Conservation (phyloP, 2,329 filamentous ascomycete genomes). For the Aspergillus sclerotialis region DNA sequence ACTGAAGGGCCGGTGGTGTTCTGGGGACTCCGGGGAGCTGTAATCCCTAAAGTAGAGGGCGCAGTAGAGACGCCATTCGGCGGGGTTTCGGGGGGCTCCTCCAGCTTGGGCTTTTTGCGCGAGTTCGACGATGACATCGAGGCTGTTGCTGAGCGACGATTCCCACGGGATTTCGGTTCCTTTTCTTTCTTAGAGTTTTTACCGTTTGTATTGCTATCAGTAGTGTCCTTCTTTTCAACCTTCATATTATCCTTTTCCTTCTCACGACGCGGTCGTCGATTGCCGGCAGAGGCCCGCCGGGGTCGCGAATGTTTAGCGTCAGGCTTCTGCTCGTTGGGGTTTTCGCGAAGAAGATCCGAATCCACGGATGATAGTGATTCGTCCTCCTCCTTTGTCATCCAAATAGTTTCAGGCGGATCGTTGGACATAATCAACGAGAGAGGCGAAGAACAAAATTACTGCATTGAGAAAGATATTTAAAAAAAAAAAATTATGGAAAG, state of each 20-base stretch:
- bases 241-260: conserved; percentile 32
- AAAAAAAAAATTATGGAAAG: no score
- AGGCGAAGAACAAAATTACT: conserved; percentile 7
- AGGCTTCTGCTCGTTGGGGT: no score
- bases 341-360: conserved; percentile 3
- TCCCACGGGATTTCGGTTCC: conserved; percentile 20
- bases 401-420: conserved; percentile 18
- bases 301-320: conserved; percentile 19
- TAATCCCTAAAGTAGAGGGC: conserved; percentile 6
- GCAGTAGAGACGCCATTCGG: conserved; percentile 3
- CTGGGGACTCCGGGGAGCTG: no score
- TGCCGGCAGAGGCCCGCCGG: conserved; percentile 24
- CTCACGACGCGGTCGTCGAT: conserved; percentile 34
- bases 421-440: conserved; percentile 23
- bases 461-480: no score
- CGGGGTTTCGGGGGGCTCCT: conserved; percentile 15
- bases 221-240: no score
- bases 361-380: conserved; percentile 15
- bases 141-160: conserved; percentile 12
- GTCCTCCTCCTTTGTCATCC: conserved; percentile 21
- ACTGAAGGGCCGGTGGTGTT: conserved; percentile 6
- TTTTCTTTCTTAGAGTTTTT: no score
- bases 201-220: no score
- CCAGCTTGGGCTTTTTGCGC: conserved; percentile 44
- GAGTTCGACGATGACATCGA: conserved; percentile 17